These are phyloP conservation scores for Solanum sejunctum DNA, from an alignment of 257 asterid species.

Conservation along the genomic window DNA sequence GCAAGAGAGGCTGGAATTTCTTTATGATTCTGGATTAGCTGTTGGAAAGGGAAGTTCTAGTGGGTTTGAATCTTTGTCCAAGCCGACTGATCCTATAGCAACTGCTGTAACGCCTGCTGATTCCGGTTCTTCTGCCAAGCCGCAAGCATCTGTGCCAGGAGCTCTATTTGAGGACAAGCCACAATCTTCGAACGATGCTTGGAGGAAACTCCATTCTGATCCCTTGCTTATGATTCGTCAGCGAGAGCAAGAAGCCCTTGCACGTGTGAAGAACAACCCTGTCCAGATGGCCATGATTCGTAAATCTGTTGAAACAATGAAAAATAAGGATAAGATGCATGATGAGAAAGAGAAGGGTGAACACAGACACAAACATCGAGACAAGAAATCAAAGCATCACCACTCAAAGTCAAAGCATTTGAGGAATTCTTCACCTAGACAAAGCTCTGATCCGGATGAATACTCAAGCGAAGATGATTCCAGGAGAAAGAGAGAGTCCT, in stretches of 20 bases:
- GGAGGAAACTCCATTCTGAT: conserved; percentile 97
- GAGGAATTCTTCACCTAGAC: conserved; percentile 31
- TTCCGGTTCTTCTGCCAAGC: conserved; percentile 31
- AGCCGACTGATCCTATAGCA: conserved; percentile 29
- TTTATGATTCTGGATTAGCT: conserved; percentile 92
- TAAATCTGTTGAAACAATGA: conserved; percentile 68
- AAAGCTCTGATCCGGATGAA: conserved; percentile 37
- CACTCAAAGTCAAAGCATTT: conserved; percentile 20
- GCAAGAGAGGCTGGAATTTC: conserved; percentile 90
- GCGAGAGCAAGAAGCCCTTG: conserved; percentile 92
- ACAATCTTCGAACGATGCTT: conserved; percentile 84
- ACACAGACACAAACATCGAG: conserved; percentile 14
- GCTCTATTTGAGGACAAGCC: conserved; percentile 92
- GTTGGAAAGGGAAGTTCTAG: conserved; percentile 67
- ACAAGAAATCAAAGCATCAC: not conserved
- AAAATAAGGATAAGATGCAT: conserved; percentile 22
- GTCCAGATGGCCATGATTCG: conserved; percentile 95
- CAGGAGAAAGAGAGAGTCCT: conserved; percentile 19
- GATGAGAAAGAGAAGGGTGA: conserved; percentile 29
- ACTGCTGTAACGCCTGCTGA: conserved; percentile 15
- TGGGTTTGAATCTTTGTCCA: conserved; percentile 54
- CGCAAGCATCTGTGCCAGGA: conserved; percentile 44
- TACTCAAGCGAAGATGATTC: conserved; percentile 22
- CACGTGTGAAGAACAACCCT: conserved; percentile 88
- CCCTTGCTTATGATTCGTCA: conserved; percentile 90